A percentile compares a stretch with the other conserved stretches of the same genome.
phyloP scores from a whole-genome alignment of 1,284 basidiomycete species.

The Hymenochaete sp. region DNA sequence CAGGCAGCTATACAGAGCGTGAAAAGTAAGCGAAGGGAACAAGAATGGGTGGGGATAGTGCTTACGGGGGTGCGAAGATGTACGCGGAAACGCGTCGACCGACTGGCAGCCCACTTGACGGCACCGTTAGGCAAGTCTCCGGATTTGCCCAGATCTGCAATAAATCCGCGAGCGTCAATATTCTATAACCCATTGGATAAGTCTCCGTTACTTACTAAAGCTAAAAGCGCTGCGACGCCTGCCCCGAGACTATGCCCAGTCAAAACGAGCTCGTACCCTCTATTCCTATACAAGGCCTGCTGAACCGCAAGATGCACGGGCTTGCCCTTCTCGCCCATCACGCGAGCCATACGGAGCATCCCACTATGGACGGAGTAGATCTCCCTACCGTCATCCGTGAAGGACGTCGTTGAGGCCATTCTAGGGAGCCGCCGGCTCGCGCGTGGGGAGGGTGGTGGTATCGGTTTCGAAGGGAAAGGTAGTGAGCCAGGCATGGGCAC shows the following conservation, averaged over 20 bases:
- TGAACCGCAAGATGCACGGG: conserved; percentile 71
- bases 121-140: conserved; percentile 62
- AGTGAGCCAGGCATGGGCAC: conserved; percentile 24
- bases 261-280: conserved; percentile 63
- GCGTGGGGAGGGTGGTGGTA: not conserved
- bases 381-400: conserved; percentile 19
- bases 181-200: no score
- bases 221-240: conserved; percentile 72
- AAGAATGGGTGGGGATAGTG: conserved; percentile 24
- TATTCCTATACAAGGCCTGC: conserved; percentile 58
- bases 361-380: conserved; percentile 66
- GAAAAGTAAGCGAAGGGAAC: conserved; percentile 3
- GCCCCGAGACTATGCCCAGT: conserved; percentile 87
- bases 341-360: conserved; percentile 69
- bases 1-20: conserved; percentile 46
- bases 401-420: conserved; percentile 18
- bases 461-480: conserved; percentile 21
- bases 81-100: conserved; percentile 65
- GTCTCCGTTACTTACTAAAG: conserved; percentile 52
- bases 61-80: conserved; percentile 71
- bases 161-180: not conserved
- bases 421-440: conserved; percentile 2
- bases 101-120: conserved; percentile 59
- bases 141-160: conserved; percentile 80
- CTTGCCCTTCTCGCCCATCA: conserved; percentile 69